Percentiles rank a stretch among this genome's conserved stretches.
phyloP scores from a whole-genome alignment of 805 yeast species.

The Wickerhamomyces bisporus region DNA sequence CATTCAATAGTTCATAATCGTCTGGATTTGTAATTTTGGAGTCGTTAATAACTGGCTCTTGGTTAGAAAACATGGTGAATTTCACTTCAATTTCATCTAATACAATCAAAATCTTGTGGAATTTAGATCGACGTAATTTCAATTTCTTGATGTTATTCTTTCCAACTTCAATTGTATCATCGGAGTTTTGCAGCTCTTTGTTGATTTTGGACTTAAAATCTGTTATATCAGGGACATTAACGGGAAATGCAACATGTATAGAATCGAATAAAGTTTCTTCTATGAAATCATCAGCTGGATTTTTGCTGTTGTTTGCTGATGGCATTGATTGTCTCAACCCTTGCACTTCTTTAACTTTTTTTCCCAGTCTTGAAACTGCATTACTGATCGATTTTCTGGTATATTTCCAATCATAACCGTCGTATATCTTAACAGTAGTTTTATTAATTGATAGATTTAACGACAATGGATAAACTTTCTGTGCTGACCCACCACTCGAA shows the following conservation, averaged over 20 bases:
- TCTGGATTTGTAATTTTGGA: conserved; percentile 15
- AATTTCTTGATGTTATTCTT: conserved; percentile 37
- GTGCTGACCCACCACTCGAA: not conserved
- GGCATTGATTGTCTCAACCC: conserved; percentile 2
- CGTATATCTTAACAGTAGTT: conserved; percentile 51
- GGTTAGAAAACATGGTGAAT: conserved; percentile 39
- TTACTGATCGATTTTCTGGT: conserved; percentile 63
- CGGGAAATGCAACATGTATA: conserved; percentile 61
- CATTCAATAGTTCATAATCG: conserved; percentile 42
- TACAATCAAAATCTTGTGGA: conserved; percentile 55
- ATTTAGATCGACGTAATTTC: conserved; percentile 58
- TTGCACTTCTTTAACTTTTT: conserved; percentile 30
- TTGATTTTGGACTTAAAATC: conserved; percentile 51
- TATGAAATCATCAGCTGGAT: no score
- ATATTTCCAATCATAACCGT: conserved; percentile 90
- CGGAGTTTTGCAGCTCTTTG: conserved; percentile 33
- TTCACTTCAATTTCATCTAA: conserved; percentile 46
- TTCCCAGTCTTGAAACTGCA: conserved; percentile 62
- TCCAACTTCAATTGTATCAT: conserved; percentile 16
- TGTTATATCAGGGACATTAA: conserved; percentile 34
- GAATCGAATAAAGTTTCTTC: conserved; percentile 70
- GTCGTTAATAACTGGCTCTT: conserved; percentile 36
- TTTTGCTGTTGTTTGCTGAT: not conserved
- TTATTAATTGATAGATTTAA: conserved; percentile 30
- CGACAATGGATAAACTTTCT: conserved; percentile 10